A percentile compares a stretch with the other conserved stretches of the same genome.
These are phyloP conservation scores for Flaveria brownii DNA, from an alignment of 129 eudicot species.

Conservation along the genomic window DNA sequence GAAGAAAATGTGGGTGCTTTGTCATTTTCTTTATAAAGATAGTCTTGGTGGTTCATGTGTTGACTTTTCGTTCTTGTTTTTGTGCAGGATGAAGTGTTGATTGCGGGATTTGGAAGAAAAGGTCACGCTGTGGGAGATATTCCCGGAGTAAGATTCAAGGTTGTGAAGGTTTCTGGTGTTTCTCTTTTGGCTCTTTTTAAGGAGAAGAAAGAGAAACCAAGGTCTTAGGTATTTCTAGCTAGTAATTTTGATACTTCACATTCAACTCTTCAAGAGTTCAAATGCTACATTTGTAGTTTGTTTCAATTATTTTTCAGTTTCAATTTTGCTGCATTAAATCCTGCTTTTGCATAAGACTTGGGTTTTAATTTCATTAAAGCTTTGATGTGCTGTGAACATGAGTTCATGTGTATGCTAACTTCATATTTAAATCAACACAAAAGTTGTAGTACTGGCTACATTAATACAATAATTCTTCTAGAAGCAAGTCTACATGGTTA, in stretches of 20 bases:
- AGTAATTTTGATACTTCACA: slow-evolving; percentile 11
- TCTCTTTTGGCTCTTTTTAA: slow-evolving; percentile 56
- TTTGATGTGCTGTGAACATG: neutral
- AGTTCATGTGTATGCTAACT: neutral
- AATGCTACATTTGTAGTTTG: slow-evolving; percentile 17
- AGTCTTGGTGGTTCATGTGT: neutral
- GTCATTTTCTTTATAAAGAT: neutral
- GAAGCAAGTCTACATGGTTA: too few species aligned
- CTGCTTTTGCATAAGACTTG: neutral
- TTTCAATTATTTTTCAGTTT: neutral
- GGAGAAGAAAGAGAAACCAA: slow-evolving; percentile 57
- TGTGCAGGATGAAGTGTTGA: slow-evolving; percentile 42
- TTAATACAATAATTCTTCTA: too few species aligned
- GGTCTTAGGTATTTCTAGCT: slow-evolving; percentile 33
- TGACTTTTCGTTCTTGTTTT: neutral
- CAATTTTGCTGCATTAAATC: neutral
- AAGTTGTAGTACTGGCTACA: too few species aligned
- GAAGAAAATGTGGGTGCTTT: slow-evolving; percentile 45
- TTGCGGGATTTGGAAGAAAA: slow-evolving; percentile 47
- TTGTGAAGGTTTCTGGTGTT: slow-evolving; percentile 58
- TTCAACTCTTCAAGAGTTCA: slow-evolving; percentile 3
- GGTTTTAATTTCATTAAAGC: neutral
- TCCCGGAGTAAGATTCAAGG: slow-evolving; percentile 58
- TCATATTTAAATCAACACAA: too few species aligned
- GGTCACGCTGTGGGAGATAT: slow-evolving; percentile 65